Conservation (phyloP, 768 basidiomycete genomes). For the Boletellus emodensis region DNA sequence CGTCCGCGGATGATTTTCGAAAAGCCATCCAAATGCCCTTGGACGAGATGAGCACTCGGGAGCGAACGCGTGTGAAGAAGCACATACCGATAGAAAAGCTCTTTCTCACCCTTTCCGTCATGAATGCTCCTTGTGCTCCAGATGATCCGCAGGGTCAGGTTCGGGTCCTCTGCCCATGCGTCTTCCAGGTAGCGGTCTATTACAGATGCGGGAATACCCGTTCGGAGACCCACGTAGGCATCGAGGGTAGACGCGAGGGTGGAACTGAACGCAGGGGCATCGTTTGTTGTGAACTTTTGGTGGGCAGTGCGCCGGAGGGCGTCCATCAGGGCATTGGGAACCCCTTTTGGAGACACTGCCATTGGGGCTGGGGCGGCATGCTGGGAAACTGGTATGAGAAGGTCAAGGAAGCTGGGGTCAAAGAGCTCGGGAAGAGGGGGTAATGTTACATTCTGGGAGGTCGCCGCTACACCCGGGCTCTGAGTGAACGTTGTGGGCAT, state of each 20-base stretch:
- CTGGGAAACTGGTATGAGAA: slow-evolving; percentile 41
- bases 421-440: slow-evolving; percentile 58
- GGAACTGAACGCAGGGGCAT: slow-evolving; percentile 47
- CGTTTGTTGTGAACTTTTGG: slow-evolving; percentile 48
- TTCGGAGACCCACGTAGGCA: slow-evolving; percentile 47
- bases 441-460: slow-evolving; percentile 45
- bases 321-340: slow-evolving; percentile 50
- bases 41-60: background rate
- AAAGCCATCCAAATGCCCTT: slow-evolving; percentile 65
- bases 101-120: slow-evolving; percentile 60
- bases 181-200: slow-evolving; percentile 39
- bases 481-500: background rate
- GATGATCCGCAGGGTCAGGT: slow-evolving; percentile 58
- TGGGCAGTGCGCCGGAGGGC: slow-evolving; percentile 43
- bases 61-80: background rate
- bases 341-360: background rate
- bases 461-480: slow-evolving; percentile 3
- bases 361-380: background rate
- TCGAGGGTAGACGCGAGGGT: slow-evolving; percentile 52
- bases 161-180: slow-evolving; percentile 57
- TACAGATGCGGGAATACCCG: slow-evolving; percentile 10
- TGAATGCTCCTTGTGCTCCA: slow-evolving; percentile 69
- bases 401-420: slow-evolving; percentile 51
- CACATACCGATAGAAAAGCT: slow-evolving; percentile 56
- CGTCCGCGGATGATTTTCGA: slow-evolving; percentile 63